Evolutionary conservation across 2,329 filamentous ascomycete species (phyloP).

Genomic region (Periconia macrospinosa): DNA sequence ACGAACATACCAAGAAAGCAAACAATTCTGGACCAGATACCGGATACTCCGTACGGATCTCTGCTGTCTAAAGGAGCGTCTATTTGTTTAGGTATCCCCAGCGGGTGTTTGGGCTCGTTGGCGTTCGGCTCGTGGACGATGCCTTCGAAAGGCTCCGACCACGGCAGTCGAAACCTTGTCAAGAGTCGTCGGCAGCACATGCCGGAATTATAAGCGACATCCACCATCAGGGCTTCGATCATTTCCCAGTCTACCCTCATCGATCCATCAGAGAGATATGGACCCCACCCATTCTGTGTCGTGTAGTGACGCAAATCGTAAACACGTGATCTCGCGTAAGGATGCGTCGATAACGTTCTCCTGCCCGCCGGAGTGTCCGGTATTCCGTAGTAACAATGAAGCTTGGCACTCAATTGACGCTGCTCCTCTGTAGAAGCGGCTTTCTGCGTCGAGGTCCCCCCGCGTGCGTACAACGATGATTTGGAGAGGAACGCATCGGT

Average conservation of each 20-base stretch:
- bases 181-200: constrained; percentile 28
- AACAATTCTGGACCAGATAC: constrained; percentile 67
- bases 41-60: constrained; percentile 73
- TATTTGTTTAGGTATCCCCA: constrained; percentile 52
- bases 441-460: constrained; percentile 48
- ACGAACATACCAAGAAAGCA: constrained; percentile 44
- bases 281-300: constrained; percentile 66
- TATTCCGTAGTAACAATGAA: constrained; percentile 71
- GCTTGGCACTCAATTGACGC: constrained; percentile 68
- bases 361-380: constrained; percentile 48
- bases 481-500: constrained; percentile 63
- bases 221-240: constrained; percentile 72
- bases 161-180: constrained; percentile 28
- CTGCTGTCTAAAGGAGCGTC: constrained; percentile 16
- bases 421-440: constrained; percentile 45
- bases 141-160: constrained; percentile 33
- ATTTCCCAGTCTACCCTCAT: constrained; percentile 76
- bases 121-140: constrained; percentile 19
- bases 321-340: constrained; percentile 68
- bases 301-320: constrained; percentile 75
- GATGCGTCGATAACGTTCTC: constrained; percentile 49
- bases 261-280: constrained; percentile 66
- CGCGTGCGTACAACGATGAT: constrained; percentile 61
- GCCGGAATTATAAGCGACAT: constrained; percentile 62
- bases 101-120: constrained; percentile 47